Evolutionary conservation across 805 yeast genomes (phyloP).

Genomic region (Maudiozyma pseudohumilis): DNA sequence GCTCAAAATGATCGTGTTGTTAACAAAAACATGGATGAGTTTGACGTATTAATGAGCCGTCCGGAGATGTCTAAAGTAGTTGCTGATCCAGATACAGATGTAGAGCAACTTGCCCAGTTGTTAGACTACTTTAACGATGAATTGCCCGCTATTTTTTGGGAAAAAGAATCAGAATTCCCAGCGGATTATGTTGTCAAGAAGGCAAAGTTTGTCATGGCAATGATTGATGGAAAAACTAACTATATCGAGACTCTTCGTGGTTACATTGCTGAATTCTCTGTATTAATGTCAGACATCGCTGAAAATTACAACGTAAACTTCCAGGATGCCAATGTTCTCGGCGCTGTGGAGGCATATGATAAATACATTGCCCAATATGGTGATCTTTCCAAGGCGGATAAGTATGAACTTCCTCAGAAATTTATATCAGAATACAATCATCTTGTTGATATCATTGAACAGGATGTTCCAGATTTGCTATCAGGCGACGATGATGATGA

Average conservation of each 20-base stretch:
- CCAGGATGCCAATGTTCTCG: slow-evolving; percentile 64
- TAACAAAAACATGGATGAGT: slow-evolving; percentile 53
- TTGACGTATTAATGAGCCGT: slow-evolving; percentile 31
- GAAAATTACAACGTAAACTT: slow-evolving; percentile 63
- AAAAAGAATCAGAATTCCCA: slow-evolving; percentile 16
- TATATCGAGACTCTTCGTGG: slow-evolving; percentile 11
- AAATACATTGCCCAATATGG: slow-evolving; percentile 16
- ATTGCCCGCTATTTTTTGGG: slow-evolving; percentile 18
- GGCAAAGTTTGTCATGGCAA: slow-evolving; percentile 17
- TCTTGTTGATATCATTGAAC: slow-evolving; percentile 9
- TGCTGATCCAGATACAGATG: slow-evolving; percentile 17
- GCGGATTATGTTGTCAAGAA: slow-evolving; percentile 21
- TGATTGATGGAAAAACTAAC: slow-evolving; percentile 18
- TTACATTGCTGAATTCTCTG: slow-evolving; percentile 32
- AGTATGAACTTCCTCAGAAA: slow-evolving; percentile 8
- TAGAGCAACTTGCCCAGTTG: slow-evolving; percentile 19
- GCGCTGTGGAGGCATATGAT: slow-evolving; percentile 39
- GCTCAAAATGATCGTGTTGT: slow-evolving; percentile 84
- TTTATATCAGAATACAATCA: slow-evolving; percentile 10
- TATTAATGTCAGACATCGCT: slow-evolving; percentile 36
- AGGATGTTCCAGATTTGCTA: slow-evolving; percentile 11
- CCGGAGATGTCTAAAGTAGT: slow-evolving; percentile 12
- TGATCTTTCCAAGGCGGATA: neutral
- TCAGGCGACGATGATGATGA: slow-evolving; percentile 2
- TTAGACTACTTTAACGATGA: slow-evolving; percentile 19